Evolutionary conservation across 441 rosid genomes (phyloP), one percentile per base, ranked within the genome.

Genomic region (Croton laevigatus): DNA sequence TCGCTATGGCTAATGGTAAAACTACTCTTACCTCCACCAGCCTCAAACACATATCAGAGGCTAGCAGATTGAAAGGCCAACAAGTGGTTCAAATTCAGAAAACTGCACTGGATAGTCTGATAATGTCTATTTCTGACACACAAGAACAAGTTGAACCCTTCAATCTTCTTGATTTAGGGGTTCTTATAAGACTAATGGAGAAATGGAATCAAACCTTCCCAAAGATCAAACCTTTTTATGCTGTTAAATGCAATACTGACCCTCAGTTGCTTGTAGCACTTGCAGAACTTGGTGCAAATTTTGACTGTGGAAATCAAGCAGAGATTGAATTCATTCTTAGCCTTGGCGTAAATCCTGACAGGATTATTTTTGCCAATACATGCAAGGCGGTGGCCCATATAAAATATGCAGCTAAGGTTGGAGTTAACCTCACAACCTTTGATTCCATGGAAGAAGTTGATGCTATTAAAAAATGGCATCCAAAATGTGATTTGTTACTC

Each of bases 391-490:
- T 14, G 19, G 65, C 75, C 36, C 69, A 76, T 17, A 71, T 76
- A 40, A 66, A 71, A 59, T 67, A 52, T 13, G 75, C 79, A n/a
- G 72, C 42, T 1, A 54, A n/a, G 0, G 69, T 60, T 34, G 72
- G 79, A 3, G 72, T 60, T 1, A 61, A 71, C 14, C 63, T 76
- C 3, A 61, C 75, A 16, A 66, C 68, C 1, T 76, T 71, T 55
- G 79, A 76, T 62, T 76, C 79, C n/a, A 23, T 23, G 12, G 59
- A 54, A 34, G 72, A 76, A 16, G 60, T 76, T 27, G 63, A 76
- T 12, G 71, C 71, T 40, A 76, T 76, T 8, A 38, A 36, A 9
- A 76, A 66, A 45, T 71, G 75, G 69, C 79, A 76, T 32, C 65
- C 75, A 1, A 27, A 60, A 19, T 76, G 60, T 17, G 45, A 23